Conservation (phyloP, 225 moss, liverwort and hornwort genomes). For the Marchantia polymorpha region DNA sequence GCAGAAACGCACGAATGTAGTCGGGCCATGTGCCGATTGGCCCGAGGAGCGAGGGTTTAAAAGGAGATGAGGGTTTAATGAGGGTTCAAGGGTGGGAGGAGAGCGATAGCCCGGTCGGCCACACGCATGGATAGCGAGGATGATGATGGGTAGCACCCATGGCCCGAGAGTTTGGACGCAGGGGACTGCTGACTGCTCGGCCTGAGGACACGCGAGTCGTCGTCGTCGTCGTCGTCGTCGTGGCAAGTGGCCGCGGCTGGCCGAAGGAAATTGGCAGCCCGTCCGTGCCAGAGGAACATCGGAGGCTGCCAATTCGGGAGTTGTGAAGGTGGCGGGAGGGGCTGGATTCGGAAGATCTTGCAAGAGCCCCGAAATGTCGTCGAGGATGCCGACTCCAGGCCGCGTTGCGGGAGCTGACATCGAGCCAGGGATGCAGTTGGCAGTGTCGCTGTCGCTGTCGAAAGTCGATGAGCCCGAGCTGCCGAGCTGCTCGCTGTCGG, state of each 20-base stretch:
- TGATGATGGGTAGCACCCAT: not conserved
- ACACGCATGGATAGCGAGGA: not conserved
- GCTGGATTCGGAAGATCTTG: too few relatives aligned
- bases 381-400: not conserved
- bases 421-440: not conserved
- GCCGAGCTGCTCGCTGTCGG: not conserved
- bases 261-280: not conserved
- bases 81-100: not conserved
- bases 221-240: too few relatives aligned
- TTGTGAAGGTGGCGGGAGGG: not conserved
- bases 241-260: not conserved
- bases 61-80: constrained; percentile 2
- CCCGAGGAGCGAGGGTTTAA: not conserved
- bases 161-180: not conserved
- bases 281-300: not conserved
- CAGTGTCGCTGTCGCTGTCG: not conserved
- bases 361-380: not conserved
- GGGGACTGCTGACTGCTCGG: not conserved
- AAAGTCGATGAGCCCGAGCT: not conserved
- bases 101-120: not conserved
- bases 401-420: not conserved
- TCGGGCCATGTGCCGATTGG: not conserved
- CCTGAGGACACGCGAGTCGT: not conserved
- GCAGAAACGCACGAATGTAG: too few relatives aligned
- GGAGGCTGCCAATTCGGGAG: not conserved